These are phyloP conservation scores for Aureobasidium musti DNA, from an alignment of 2,329 filamentous ascomycete genomes.

Conservation along the genomic window DNA sequence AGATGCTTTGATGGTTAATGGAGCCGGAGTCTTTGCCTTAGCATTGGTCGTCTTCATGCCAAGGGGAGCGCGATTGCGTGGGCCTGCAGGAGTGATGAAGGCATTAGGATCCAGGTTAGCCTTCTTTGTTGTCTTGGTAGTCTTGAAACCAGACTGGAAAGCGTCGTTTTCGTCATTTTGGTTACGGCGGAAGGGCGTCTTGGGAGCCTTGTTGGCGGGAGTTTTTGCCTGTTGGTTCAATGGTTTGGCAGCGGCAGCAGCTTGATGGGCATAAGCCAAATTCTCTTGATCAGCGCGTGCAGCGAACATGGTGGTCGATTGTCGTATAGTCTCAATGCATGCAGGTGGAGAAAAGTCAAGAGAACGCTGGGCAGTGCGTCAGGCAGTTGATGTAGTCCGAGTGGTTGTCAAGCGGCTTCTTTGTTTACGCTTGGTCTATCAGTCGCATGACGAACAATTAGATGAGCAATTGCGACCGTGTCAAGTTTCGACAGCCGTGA, in stretches of 20 bases:
- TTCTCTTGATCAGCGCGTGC: constrained; percentile 82
- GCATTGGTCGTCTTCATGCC: constrained; percentile 97
- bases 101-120: constrained; percentile 59
- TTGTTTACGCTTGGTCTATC: background rate
- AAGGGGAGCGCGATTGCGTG: constrained; percentile 74
- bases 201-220: constrained; percentile 71
- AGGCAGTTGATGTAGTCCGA: background rate
- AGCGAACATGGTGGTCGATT: constrained; percentile 64
- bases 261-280: constrained; percentile 72
- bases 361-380: background rate
- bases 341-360: background rate
- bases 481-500: constrained; percentile 7
- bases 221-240: constrained; percentile 76
- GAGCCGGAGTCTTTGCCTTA: constrained; percentile 67
- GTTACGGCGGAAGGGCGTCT: constrained; percentile 77
- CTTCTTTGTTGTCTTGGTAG: constrained; percentile 61
- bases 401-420: background rate
- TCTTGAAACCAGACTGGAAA: constrained; percentile 60
- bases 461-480: constrained; percentile 13
- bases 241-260: constrained; percentile 69
- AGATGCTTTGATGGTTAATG: constrained; percentile 55
- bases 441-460: constrained; percentile 10
- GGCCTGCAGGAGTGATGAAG: constrained; percentile 77
- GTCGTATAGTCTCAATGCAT: background rate
- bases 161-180: constrained; percentile 85